Percentiles rank a stretch among this genome's conserved stretches.
Evolutionary conservation across 2,329 filamentous ascomycete genomes (phyloP).

Genomic region (Apiospora phragmitis): DNA sequence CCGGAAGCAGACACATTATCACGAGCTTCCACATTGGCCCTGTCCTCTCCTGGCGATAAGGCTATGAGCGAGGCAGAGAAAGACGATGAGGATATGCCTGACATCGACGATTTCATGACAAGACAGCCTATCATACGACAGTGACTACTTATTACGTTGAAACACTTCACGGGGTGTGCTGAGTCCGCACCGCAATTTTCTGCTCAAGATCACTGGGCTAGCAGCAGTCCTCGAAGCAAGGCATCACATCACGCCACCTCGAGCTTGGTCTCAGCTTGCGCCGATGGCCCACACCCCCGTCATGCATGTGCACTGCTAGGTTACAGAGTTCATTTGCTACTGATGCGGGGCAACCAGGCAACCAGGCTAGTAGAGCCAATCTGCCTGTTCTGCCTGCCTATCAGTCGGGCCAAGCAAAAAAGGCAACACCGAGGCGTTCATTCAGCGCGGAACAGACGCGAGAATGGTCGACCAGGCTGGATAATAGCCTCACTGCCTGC

Average conservation of each 20-base stretch:
- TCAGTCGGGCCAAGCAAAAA: neutral
- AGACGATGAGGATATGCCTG: slow-evolving; percentile 1
- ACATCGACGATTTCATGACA: neutral
- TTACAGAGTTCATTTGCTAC: neutral
- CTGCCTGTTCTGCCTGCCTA: neutral
- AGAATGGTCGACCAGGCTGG: neutral
- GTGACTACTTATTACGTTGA: neutral
- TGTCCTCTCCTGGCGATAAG: neutral
- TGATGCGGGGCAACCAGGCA: neutral
- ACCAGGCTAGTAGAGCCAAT: neutral
- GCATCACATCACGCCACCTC: neutral
- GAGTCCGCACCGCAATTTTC: neutral
- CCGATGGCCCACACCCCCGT: neutral
- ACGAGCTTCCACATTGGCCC: neutral
- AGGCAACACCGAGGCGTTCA: neutral
- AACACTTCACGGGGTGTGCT: neutral
- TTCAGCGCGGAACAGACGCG: neutral
- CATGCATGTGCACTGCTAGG: neutral
- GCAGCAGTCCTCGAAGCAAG: neutral
- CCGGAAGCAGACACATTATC: neutral
- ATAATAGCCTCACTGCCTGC: neutral
- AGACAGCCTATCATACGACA: neutral
- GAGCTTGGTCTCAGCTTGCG: neutral
- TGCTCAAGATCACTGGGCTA: neutral
- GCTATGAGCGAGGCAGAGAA: neutral